Evolutionary conservation across 768 basidiomycete species (phyloP), one percentile per base, ranked within the genome.

Genomic region (Cystobasidium ongulense): DNA sequence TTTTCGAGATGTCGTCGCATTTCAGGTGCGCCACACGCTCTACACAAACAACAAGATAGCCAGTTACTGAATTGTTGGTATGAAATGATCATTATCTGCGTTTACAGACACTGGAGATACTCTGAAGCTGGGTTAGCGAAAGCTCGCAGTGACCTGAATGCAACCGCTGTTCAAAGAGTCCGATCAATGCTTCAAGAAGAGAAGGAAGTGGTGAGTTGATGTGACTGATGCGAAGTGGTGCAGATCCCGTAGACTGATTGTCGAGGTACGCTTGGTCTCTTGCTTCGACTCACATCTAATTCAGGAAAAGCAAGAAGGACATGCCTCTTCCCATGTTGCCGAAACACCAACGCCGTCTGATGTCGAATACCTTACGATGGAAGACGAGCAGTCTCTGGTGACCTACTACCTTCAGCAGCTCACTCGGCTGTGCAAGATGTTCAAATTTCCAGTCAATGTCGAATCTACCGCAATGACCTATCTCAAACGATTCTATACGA

Each of bases 401-500:
- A 90, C 90, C 77, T 86, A 92, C 74, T 99, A 98, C 81, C 83
- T 90, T 75, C 86, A 87, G 59, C 93, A 92, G 82, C 87, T 93
- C n/a, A 84, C 88, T 0, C 88, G 89, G 77, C 84, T 96, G 54
- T 95, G 90, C 79, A 74, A 79, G 66, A 87, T 86, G 0, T 94
- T 96, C 79, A 87, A 88, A 57, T 90, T 95, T 80, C 89, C 91
- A 0, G 91, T 95, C 77, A 88, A 92, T 78, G 92, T 98, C 7
- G 91, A 94, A 81, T 90, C 92, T 0, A 97, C 95, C 1, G 92
- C 93, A 0, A 85, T 90, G 72, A 88, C 86, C 71, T 99, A 96
- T 81, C 83, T 99, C 77, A 98, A 98, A 81, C 86, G 96, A 2
- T 99, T 99, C 82, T 99, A 98, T 80, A 85, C 98, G 70, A 90